These are phyloP conservation scores for Kuraishia piskuri DNA, from an alignment of 805 yeast species.

Conservation along the genomic window DNA sequence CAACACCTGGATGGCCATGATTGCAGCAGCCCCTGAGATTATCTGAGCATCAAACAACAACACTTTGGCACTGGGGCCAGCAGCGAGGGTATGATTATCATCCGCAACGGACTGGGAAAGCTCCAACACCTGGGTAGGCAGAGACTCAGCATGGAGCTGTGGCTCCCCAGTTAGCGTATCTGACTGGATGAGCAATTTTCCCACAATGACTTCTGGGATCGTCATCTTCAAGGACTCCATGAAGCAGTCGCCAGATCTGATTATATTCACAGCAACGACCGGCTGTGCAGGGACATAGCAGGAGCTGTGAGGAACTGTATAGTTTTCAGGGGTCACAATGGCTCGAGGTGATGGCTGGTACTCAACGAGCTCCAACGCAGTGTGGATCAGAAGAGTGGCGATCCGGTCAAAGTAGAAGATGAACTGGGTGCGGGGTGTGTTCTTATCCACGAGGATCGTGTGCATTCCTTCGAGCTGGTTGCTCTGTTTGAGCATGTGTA, in stretches of 20 bases:
- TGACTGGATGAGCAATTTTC: slow-evolving; percentile 80
- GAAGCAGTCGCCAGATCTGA: slow-evolving; percentile 91
- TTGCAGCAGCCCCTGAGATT: slow-evolving; percentile 87
- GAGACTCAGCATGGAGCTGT: slow-evolving; percentile 70
- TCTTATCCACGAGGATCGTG: slow-evolving; percentile 53
- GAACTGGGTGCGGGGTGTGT: slow-evolving; percentile 63
- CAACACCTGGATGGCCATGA: slow-evolving; percentile 87
- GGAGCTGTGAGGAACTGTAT: slow-evolving; percentile 18
- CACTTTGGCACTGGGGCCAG: slow-evolving; percentile 28
- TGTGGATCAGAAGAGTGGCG: slow-evolving; percentile 60
- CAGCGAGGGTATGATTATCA: slow-evolving; percentile 2
- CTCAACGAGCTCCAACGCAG: slow-evolving; percentile 54
- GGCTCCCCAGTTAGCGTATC: slow-evolving; percentile 92
- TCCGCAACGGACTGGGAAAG: slow-evolving; percentile 6
- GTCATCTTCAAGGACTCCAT: slow-evolving; percentile 69
- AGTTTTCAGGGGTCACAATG: slow-evolving; percentile 14
- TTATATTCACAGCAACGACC: slow-evolving; percentile 67
- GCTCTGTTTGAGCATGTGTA: slow-evolving; percentile 34
- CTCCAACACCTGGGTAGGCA: slow-evolving; percentile 37
- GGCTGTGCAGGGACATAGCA: slow-evolving; percentile 30
- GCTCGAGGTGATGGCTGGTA: slow-evolving; percentile 24
- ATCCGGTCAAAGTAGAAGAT: slow-evolving; percentile 80
- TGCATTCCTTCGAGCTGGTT: slow-evolving; percentile 68
- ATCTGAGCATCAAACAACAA: slow-evolving; percentile 81
- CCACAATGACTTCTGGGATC: slow-evolving; percentile 70